Conservation (phyloP, 768 basidiomycete species). For the Russula sp. region DNA sequence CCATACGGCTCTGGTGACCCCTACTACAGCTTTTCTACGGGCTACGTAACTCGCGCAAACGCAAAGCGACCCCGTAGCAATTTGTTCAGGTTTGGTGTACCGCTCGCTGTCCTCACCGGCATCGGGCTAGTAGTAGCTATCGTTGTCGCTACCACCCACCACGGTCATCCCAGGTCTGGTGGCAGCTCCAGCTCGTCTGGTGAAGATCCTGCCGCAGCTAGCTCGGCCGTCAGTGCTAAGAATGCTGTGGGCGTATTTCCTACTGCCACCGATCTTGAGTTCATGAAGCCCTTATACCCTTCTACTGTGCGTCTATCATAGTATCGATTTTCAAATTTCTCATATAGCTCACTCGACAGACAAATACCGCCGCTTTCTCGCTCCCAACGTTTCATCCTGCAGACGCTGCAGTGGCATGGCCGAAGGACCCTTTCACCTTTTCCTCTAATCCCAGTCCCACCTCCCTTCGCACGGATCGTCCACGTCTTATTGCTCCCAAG, state of each 20-base stretch:
- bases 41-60: constrained; percentile 52
- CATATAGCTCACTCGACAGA: constrained; percentile 38
- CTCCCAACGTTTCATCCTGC: constrained; percentile 64
- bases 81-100: constrained; percentile 74
- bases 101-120: constrained; percentile 57
- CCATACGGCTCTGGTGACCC: constrained; percentile 62
- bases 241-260: constrained; percentile 61
- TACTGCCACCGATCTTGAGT: constrained; percentile 72
- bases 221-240: constrained; percentile 54
- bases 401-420: constrained; percentile 60
- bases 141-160: constrained; percentile 58
- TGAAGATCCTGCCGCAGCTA: constrained; percentile 40
- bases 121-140: constrained; percentile 69
- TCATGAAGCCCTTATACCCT: constrained; percentile 80
- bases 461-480: constrained; percentile 67
- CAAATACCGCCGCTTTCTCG: constrained; percentile 65
- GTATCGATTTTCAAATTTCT: neutral
- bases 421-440: constrained; percentile 60
- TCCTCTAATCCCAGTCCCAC: constrained; percentile 60
- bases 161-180: constrained; percentile 31
- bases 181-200: constrained; percentile 24
- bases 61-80: constrained; percentile 52
- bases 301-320: constrained; percentile 60
- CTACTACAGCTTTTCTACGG: constrained; percentile 64
- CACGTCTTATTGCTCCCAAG: constrained; percentile 83